Conservation (phyloP, 495 filamentous ascomycete genomes). For the Cercophora sp. region DNA sequence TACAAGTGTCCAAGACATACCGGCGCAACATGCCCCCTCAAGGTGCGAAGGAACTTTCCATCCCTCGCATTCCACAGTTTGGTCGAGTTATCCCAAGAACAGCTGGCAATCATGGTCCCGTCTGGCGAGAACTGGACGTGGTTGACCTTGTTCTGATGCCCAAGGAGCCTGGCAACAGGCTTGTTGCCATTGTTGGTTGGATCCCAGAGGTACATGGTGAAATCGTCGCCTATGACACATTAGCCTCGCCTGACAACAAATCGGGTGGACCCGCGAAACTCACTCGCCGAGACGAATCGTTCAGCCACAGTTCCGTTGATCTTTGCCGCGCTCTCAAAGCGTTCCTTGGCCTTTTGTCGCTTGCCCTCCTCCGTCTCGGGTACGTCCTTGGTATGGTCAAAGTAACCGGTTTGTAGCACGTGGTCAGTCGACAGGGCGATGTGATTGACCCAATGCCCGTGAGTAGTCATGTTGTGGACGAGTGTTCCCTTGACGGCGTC, state of each 20-base stretch:
- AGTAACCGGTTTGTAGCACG: slow-evolving; percentile 80
- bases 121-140: slow-evolving; percentile 92
- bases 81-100: slow-evolving; percentile 76
- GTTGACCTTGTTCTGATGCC: slow-evolving; percentile 96
- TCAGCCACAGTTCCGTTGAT: slow-evolving; percentile 76
- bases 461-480: slow-evolving; percentile 70
- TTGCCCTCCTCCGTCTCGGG: slow-evolving; percentile 68
- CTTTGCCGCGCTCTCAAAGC: slow-evolving; percentile 86
- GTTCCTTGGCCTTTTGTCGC: slow-evolving; percentile 67
- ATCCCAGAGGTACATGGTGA: slow-evolving; percentile 96
- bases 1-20: slow-evolving; percentile 8
- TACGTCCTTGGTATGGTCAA: slow-evolving; percentile 69
- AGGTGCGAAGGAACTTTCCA: slow-evolving; percentile 75
- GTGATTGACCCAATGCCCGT: slow-evolving; percentile 96
- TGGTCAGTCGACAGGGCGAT: slow-evolving; percentile 91
- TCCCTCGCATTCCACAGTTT: slow-evolving; percentile 46
- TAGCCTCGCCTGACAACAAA: background rate
- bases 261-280: slow-evolving; percentile 1
- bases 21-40: slow-evolving; percentile 88
- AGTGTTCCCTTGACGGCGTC: slow-evolving; percentile 73
- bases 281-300: slow-evolving; percentile 72
- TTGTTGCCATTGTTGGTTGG: slow-evolving; percentile 70
- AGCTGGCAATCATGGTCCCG: slow-evolving; percentile 77
- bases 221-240: slow-evolving; percentile 67
- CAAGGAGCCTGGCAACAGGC: slow-evolving; percentile 79